Evolutionary conservation across 2,329 filamentous ascomycete species (phyloP).

Genomic region (Penicillium crustosum): DNA sequence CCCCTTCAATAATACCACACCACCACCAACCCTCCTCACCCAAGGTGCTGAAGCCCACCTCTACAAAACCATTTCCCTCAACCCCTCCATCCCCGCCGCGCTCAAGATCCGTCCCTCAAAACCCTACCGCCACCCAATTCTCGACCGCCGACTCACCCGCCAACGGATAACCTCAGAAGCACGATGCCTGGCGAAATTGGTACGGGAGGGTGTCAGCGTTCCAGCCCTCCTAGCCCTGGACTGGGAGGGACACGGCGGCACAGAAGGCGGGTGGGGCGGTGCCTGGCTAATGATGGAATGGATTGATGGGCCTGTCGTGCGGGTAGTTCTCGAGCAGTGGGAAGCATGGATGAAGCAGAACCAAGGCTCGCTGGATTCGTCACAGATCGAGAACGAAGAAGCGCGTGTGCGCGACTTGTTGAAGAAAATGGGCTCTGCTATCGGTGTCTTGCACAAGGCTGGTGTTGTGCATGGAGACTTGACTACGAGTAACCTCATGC

Average conservation of each 20-base stretch:
- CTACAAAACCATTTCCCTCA: slow-evolving; percentile 80
- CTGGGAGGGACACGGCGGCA: slow-evolving; percentile 60
- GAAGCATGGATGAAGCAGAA: slow-evolving; percentile 52
- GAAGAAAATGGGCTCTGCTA: slow-evolving; percentile 66
- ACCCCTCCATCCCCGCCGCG: slow-evolving; percentile 66
- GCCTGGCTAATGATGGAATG: slow-evolving; percentile 85
- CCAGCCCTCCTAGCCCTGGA: slow-evolving; percentile 74
- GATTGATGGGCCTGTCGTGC: slow-evolving; percentile 71
- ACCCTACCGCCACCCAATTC: slow-evolving; percentile 83
- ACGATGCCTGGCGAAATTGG: slow-evolving; percentile 75
- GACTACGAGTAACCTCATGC: slow-evolving; percentile 96
- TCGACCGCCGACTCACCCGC: slow-evolving; percentile 83
- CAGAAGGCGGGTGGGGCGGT: slow-evolving; percentile 56
- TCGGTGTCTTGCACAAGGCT: slow-evolving; percentile 75
- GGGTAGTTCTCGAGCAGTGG: slow-evolving; percentile 68
- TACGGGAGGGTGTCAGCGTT: slow-evolving; percentile 75
- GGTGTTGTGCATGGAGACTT: slow-evolving; percentile 92
- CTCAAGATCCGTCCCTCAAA: slow-evolving; percentile 92
- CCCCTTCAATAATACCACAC: slow-evolving; percentile 63
- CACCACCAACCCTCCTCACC: slow-evolving; percentile 69
- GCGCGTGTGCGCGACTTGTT: slow-evolving; percentile 62
- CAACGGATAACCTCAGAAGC: slow-evolving; percentile 88
- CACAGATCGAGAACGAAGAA: slow-evolving; percentile 45
- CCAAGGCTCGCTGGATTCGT: slow-evolving; percentile 31
- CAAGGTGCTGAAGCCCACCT: slow-evolving; percentile 96